Evolutionary conservation across 176 grass and related monocot genomes (phyloP).

Genomic region (Oryza officinalis): DNA sequence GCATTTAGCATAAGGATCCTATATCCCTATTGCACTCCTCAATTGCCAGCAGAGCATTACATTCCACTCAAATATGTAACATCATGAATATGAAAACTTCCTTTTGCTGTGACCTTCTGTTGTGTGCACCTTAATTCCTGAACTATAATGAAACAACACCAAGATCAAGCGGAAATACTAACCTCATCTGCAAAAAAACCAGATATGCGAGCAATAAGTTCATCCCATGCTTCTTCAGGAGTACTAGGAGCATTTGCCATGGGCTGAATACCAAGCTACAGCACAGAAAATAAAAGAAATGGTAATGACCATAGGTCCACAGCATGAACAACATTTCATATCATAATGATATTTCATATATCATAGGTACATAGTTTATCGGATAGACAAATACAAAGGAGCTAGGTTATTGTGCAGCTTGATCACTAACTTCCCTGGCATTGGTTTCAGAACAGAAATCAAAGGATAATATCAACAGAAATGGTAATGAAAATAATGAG

Average conservation of each 20-base stretch:
- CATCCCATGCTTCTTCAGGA: slow-evolving; percentile 79
- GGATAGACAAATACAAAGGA: neutral
- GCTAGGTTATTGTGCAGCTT: neutral
- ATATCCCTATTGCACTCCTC: neutral
- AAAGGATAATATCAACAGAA: neutral
- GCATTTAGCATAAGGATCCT: neutral
- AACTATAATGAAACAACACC: neutral
- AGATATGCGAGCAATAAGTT: slow-evolving; percentile 76
- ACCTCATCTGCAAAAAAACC: slow-evolving; percentile 74
- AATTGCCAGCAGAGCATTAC: neutral
- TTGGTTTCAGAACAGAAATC: neutral
- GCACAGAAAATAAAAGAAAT: slow-evolving; percentile 21
- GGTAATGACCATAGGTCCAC: slow-evolving; percentile 21
- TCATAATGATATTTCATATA: neutral
- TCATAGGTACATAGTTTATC: neutral
- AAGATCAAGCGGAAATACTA: slow-evolving; percentile 19
- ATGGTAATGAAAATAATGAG: neutral
- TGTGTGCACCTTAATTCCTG: neutral
- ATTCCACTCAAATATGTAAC: neutral
- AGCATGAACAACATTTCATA: slow-evolving; percentile 9
- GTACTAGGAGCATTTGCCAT: slow-evolving; percentile 47
- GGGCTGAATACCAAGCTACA: slow-evolving; percentile 74
- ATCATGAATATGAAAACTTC: neutral
- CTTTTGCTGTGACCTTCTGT: neutral
- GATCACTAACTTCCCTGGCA: neutral